phyloP scores from a whole-genome alignment of 148 eudicot species.

The Chenopodium album region DNA sequence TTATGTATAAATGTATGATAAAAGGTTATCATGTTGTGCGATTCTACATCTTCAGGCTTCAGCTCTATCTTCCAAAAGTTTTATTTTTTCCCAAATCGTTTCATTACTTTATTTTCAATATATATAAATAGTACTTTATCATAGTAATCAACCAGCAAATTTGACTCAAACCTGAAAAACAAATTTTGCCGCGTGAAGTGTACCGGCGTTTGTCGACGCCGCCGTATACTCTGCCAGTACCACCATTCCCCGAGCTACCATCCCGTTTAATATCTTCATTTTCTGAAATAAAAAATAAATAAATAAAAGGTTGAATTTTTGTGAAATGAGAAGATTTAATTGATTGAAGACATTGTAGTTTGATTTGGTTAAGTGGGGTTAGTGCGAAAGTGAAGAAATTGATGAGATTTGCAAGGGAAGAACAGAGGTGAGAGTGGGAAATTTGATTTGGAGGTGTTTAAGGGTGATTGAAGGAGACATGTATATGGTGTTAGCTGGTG shows the following conservation, averaged over 20 bases:
- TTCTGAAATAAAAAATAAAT: background rate
- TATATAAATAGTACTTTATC: background rate
- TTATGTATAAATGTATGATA: too few relatives aligned
- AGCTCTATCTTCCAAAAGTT: too few relatives aligned
- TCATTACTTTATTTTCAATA: too few relatives aligned
- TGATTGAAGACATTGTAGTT: background rate
- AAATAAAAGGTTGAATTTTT: background rate
- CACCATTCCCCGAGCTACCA: conserved; percentile 90
- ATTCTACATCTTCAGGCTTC: too few relatives aligned
- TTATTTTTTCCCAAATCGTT: too few relatives aligned
- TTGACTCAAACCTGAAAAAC: background rate
- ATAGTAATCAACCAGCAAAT: background rate
- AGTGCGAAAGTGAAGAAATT: background rate
- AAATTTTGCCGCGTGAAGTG: conserved; percentile 43
- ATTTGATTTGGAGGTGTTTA: background rate
- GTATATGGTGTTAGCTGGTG: too few relatives aligned
- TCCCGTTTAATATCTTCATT: conserved; percentile 71
- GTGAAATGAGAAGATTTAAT: too few relatives aligned
- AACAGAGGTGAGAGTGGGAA: background rate
- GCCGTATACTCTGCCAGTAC: conserved; percentile 72
- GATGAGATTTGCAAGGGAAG: background rate
- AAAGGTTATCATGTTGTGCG: too few relatives aligned
- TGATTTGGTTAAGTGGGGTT: background rate
- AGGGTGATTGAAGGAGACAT: too few relatives aligned
- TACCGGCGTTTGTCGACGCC: conserved; percentile 68